Evolutionary conservation across 2,329 filamentous ascomycete species (phyloP).

Genomic region (Arthrobotrys sinensis): DNA sequence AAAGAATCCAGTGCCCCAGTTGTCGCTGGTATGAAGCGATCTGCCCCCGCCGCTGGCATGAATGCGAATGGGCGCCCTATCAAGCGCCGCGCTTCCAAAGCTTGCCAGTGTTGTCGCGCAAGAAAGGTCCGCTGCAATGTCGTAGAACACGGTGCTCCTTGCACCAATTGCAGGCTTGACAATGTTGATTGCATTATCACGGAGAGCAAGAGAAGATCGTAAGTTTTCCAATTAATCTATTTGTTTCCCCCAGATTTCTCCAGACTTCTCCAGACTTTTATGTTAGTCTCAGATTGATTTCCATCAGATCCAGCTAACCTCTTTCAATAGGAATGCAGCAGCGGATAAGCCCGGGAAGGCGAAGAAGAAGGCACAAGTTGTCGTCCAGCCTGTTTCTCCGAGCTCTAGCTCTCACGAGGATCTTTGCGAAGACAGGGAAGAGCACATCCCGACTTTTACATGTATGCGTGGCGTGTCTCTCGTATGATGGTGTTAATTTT

Average conservation of each 20-base stretch:
- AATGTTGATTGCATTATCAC: constrained; percentile 83
- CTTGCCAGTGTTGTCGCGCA: constrained; percentile 88
- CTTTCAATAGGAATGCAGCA: constrained; percentile 48
- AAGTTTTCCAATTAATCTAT: constrained; percentile 69
- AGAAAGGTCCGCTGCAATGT: constrained; percentile 96
- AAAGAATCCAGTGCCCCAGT: constrained; percentile 31
- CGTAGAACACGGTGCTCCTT: constrained; percentile 85
- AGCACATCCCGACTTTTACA: constrained; percentile 58
- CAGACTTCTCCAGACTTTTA: constrained; percentile 3
- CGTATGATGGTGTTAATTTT: not conserved
- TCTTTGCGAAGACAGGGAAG: constrained; percentile 53
- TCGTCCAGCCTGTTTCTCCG: constrained; percentile 58
- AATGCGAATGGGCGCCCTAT: constrained; percentile 72
- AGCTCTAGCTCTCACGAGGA: constrained; percentile 58
- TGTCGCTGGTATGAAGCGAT: constrained; percentile 70
- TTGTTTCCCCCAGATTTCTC: constrained; percentile 1
- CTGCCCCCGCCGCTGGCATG: constrained; percentile 73
- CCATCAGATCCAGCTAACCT: constrained; percentile 11
- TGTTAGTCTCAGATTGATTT: not conserved
- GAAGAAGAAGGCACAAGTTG: constrained; percentile 56
- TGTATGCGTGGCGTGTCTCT: constrained; percentile 37
- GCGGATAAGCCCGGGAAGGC: constrained; percentile 57
- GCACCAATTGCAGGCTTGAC: constrained; percentile 87
- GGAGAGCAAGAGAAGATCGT: constrained; percentile 89
- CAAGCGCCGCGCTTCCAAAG: constrained; percentile 90